Evolutionary conservation across 2,329 filamentous ascomycete species (phyloP).

Genomic region (Domatiomyces catenatus): DNA sequence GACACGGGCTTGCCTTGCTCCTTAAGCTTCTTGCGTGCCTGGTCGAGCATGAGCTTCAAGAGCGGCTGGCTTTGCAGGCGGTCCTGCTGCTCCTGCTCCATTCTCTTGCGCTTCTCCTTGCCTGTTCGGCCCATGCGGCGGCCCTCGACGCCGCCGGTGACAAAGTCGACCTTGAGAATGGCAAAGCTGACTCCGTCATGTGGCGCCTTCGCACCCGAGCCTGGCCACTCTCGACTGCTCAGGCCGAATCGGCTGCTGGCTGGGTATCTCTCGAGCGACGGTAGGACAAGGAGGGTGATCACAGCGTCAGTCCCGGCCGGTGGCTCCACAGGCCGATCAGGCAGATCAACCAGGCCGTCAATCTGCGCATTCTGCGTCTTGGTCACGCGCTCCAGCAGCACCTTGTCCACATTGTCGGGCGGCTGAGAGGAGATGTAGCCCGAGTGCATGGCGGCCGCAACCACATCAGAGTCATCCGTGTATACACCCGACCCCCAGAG

Average conservation of each 20-base stretch:
- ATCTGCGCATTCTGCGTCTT: constrained; percentile 32
- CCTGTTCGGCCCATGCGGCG: constrained; percentile 32
- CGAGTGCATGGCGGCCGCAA: constrained; percentile 82
- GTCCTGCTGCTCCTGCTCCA: constrained; percentile 25
- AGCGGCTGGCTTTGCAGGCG: constrained; percentile 10
- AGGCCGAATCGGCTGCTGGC: constrained; percentile 65
- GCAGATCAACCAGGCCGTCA: constrained; percentile 29
- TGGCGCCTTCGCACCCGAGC: constrained; percentile 32
- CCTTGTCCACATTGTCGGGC: constrained; percentile 58
- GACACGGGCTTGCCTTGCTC: background rate
- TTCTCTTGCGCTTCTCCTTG: constrained; percentile 34
- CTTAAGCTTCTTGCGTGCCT: background rate
- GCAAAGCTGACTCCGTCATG: constrained; percentile 87
- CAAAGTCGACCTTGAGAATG: constrained; percentile 68
- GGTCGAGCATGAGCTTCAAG: constrained; percentile 9
- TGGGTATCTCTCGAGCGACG: constrained; percentile 60
- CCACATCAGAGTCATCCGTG: constrained; percentile 85
- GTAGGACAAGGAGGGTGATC: constrained; percentile 72
- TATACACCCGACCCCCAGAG: constrained; percentile 92
- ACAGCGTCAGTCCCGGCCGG: constrained; percentile 62
- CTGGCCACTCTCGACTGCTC: constrained; percentile 57
- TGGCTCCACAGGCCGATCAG: constrained; percentile 31
- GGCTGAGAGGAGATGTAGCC: constrained; percentile 88
- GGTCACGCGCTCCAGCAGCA: constrained; percentile 45
- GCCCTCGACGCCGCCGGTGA: constrained; percentile 48